Conservation (phyloP, 1,284 basidiomycete species). For the Pascua guehoae region DNA sequence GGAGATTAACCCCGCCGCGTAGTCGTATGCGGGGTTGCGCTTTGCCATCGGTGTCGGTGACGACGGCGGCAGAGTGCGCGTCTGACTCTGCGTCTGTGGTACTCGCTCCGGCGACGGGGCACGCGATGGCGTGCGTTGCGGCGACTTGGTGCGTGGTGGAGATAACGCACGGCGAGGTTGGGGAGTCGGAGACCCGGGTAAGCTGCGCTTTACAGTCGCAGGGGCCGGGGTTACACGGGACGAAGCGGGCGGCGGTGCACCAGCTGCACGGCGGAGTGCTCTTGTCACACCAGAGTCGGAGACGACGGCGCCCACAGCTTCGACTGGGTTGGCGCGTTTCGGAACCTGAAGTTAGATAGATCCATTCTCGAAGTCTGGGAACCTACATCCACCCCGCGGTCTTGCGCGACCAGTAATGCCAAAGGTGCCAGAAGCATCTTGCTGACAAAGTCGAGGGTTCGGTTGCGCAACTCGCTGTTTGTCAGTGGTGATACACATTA, state of each 20-base stretch:
- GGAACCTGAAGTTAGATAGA: slow-evolving; percentile 6
- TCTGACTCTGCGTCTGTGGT: background rate
- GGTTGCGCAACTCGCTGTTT: slow-evolving; percentile 3
- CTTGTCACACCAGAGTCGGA: slow-evolving; percentile 14
- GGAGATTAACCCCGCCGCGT: slow-evolving; percentile 3
- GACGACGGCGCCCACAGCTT: slow-evolving; percentile 11
- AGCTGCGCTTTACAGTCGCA: slow-evolving; percentile 1
- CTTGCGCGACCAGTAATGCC: slow-evolving; percentile 19
- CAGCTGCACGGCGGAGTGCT: slow-evolving; percentile 10
- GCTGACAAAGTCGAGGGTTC: slow-evolving; percentile 20
- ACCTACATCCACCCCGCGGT: slow-evolving; percentile 17
- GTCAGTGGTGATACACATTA: slow-evolving; percentile 23
- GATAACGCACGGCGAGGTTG: background rate
- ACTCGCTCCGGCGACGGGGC: slow-evolving; percentile 4
- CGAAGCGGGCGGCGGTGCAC: slow-evolving; percentile 8
- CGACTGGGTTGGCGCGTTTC: background rate
- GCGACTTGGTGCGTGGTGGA: slow-evolving; percentile 5
- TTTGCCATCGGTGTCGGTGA: slow-evolving; percentile 14
- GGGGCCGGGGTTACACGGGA: slow-evolving; percentile 6
- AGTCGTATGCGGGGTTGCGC: slow-evolving; percentile 2
- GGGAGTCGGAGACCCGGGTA: background rate
- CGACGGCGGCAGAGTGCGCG: slow-evolving; percentile 9
- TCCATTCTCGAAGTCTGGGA: too few relatives aligned
- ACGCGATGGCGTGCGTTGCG: slow-evolving; percentile 5
- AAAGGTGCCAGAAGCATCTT: slow-evolving; percentile 32